Evolutionary conservation across 371 early-diverging fungal genomes (phyloP).

Genomic region (Mucor circinelloides): DNA sequence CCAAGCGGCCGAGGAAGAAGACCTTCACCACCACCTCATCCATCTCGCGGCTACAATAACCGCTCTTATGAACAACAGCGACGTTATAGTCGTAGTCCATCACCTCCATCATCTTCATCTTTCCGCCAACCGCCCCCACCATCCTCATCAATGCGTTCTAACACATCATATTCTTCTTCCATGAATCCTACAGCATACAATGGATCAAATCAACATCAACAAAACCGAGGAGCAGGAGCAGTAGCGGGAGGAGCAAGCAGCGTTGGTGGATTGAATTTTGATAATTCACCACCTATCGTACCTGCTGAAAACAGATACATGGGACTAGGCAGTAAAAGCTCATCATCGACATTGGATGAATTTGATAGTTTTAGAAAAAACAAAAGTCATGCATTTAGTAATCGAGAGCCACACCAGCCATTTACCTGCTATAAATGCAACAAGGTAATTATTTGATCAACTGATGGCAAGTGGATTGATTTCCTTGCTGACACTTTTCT

Average conservation of each 20-base stretch:
- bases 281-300: neutral
- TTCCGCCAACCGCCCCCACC: neutral
- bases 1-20: constrained; percentile 15
- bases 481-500: neutral
- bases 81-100: constrained; percentile 13
- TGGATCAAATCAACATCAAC: neutral
- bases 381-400: constrained; percentile 30
- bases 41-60: neutral
- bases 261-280: neutral
- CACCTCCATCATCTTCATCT: neutral
- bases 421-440: constrained; percentile 30
- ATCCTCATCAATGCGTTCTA: neutral
- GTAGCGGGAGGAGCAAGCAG: neutral
- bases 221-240: neutral
- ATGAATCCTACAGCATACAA: neutral
- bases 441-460: constrained; percentile 13
- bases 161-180: neutral
- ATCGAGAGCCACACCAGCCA: constrained; percentile 23
- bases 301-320: constrained; percentile 13
- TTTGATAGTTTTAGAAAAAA: constrained; percentile 28
- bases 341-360: constrained; percentile 14
- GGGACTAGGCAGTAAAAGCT: constrained; percentile 18
- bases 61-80: neutral
- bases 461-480: neutral
- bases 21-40: neutral